These are phyloP conservation scores for Talaromyces sp. DNA, from an alignment of 2,329 filamentous ascomycete genomes.

Conservation along the genomic window DNA sequence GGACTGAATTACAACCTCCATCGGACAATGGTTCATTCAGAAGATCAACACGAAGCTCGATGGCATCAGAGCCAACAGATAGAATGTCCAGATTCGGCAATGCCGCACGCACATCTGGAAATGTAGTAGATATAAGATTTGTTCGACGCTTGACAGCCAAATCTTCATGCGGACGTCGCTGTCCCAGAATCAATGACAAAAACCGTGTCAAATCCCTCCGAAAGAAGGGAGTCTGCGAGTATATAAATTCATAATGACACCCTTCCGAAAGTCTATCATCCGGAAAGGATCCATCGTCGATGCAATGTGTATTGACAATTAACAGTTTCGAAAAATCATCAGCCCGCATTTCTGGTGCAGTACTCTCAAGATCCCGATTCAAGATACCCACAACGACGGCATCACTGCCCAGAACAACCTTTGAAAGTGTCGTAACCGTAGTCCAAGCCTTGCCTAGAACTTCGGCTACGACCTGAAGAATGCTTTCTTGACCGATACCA, in stretches of 20 bases:
- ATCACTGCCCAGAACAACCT: slow-evolving; percentile 51
- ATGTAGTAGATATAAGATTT: slow-evolving; percentile 82
- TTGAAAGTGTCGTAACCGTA: slow-evolving; percentile 54
- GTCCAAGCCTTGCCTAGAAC: slow-evolving; percentile 69
- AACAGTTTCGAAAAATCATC: slow-evolving; percentile 51
- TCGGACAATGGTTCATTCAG: slow-evolving; percentile 65
- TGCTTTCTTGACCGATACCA: slow-evolving; percentile 64
- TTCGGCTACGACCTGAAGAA: slow-evolving; percentile 70
- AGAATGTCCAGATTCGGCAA: slow-evolving; percentile 81
- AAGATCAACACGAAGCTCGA: slow-evolving; percentile 79
- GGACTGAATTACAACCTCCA: slow-evolving; percentile 59
- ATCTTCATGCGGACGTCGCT: slow-evolving; percentile 71
- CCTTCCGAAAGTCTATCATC: slow-evolving; percentile 59
- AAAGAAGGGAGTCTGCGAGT: slow-evolving; percentile 66
- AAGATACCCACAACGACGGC: slow-evolving; percentile 63
- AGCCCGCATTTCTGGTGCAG: slow-evolving; percentile 53
- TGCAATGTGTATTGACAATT: slow-evolving; percentile 70
- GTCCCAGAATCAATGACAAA: slow-evolving; percentile 71
- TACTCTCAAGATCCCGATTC: slow-evolving; percentile 52
- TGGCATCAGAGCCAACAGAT: slow-evolving; percentile 78
- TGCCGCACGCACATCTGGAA: slow-evolving; percentile 76
- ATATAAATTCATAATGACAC: slow-evolving; percentile 84
- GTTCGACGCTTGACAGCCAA: slow-evolving; percentile 66
- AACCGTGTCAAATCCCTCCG: slow-evolving; percentile 73
- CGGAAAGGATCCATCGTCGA: slow-evolving; percentile 65